These are phyloP conservation scores for Coemansia sp. DNA, from an alignment of 192 early-diverging fungal species.

Conservation along the genomic window DNA sequence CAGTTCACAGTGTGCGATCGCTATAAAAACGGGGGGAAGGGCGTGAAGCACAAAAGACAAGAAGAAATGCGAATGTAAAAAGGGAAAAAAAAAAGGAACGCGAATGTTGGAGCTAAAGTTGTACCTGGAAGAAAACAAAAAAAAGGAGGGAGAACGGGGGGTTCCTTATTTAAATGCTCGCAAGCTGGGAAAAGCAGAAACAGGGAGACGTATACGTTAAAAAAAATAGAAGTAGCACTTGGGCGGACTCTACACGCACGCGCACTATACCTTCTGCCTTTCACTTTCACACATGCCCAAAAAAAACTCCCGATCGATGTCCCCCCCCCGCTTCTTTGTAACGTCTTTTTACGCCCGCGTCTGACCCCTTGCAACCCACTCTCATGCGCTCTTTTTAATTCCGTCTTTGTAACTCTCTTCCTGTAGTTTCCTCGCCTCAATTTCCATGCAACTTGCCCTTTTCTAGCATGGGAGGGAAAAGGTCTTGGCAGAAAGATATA, in stretches of 20 bases:
- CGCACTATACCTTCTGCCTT: conserved; percentile 11
- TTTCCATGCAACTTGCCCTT: neutral
- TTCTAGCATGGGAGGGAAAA: neutral
- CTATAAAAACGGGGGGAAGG: neutral
- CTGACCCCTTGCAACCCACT: neutral
- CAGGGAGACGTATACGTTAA: too few relatives aligned
- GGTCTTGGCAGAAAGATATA: conserved; percentile 1
- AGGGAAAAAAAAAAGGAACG: neutral
- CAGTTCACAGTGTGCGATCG: neutral
- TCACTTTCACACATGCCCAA: neutral
- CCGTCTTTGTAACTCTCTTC: neutral
- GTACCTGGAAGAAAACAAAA: neutral
- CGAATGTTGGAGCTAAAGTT: neutral
- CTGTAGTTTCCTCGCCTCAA: neutral
- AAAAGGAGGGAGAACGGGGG: neutral
- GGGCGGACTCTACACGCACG: neutral
- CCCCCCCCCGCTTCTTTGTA: neutral
- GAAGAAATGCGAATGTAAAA: neutral
- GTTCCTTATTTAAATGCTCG: neutral
- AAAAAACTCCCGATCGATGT: neutral
- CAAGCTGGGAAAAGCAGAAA: too few relatives aligned
- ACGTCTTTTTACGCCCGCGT: neutral
- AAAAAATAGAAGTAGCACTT: too few relatives aligned
- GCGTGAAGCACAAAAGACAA: neutral
- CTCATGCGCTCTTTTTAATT: neutral